Base-by-base conservation (phyloP, 164 flowering plant species). In the Cinnamomum micranthum region DNA sequence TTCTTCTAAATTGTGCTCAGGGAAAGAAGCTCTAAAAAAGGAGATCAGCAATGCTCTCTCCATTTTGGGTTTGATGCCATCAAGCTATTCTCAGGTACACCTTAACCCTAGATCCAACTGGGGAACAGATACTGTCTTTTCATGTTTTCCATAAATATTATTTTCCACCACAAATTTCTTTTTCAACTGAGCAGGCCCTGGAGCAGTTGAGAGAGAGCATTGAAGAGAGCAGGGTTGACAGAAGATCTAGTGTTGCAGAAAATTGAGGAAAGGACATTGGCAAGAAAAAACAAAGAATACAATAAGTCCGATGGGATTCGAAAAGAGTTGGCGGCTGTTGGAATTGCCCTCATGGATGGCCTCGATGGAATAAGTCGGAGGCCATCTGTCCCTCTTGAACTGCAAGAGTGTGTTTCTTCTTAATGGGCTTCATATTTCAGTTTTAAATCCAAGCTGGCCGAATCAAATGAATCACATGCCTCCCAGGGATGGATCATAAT, bases 361-460 rank as follows among this genome's bases (percentile, higher is more conserved):
- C 96, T 97, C 20, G 84, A 90, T 23, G 94, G 96, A 76, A 95
- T 98, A 24, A 80, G 84, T 12, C 93, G 99, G 99, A 90, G 98
- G 84, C 99, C 99, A 14, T 81, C 88, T n/a, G 72, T 93, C 76
- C 99, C 99, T 1, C 85, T 83, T 69, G 80, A 89, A 60, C 70
- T 92, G 73, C 96, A 92, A 81, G 92, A 88, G 64, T 85, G 66
- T 50, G 63, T 66, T 52, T 28, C 35, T 27, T 17, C 65, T n/a
- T 33, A 6, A 71, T 20, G 51, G 60, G 20, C 60, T 55, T 17
- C 60, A 14, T 19, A 13, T 55, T 55, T 55, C 17, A 12, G 58
- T 13, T 52, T 52, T 52, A 31, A 31, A 31, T 31, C 33, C 47
- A 35, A 35, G 47, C 47, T 35, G 1, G 1, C 47, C 2, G 47